Conservation (phyloP, 2,329 filamentous ascomycete genomes). For the Keithomyces neogunnii region DNA sequence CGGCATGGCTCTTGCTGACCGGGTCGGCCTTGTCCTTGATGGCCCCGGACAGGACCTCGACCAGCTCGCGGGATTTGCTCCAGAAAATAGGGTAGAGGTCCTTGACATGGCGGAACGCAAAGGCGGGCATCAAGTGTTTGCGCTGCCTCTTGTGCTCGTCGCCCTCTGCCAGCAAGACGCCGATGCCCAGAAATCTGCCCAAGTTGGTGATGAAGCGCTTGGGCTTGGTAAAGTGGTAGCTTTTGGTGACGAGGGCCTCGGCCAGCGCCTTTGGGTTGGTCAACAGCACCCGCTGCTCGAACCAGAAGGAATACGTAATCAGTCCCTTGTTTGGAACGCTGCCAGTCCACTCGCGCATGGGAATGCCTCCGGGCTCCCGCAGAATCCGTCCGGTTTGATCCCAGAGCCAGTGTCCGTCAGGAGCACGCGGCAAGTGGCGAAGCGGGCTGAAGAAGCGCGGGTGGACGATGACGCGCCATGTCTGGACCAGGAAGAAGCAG, state of each 20-base stretch:
- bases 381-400: neutral
- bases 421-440: constrained; percentile 7
- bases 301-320: neutral
- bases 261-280: neutral
- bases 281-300: neutral
- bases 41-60: neutral
- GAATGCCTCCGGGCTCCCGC: neutral
- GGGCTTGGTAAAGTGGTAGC: neutral
- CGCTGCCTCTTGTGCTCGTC: neutral
- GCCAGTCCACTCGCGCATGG: neutral
- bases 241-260: neutral
- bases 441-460: constrained; percentile 15
- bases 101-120: constrained; percentile 1
- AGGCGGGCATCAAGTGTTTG: neutral
- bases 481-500: constrained; percentile 9
- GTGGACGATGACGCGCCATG: constrained; percentile 14
- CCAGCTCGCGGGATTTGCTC: constrained; percentile 38
- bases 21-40: constrained; percentile 32
- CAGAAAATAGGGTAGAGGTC: neutral
- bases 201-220: neutral
- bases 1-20: constrained; percentile 26
- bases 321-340: neutral
- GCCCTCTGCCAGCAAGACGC: neutral
- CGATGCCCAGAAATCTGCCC: neutral
- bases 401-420: constrained; percentile 39